Evolutionary conservation across 345 rosid species (phyloP), one percentile per base, ranked within the genome.

Genomic region (Populus pruinosa): DNA sequence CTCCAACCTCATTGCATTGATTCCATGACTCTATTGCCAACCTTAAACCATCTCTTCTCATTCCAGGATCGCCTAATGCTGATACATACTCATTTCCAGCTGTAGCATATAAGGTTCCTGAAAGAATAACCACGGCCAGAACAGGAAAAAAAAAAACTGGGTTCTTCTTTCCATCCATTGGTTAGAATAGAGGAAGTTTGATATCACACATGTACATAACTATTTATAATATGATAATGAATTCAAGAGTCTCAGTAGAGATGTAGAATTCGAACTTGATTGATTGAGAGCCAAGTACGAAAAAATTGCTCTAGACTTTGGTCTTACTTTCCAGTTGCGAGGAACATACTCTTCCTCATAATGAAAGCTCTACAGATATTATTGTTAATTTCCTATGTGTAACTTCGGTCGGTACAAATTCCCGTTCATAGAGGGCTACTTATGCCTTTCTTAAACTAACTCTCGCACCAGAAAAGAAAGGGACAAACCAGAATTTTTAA

Each of bases 1-100:
- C 59, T 13, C 95, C 98, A 77, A 92, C 95, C 85, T 93, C 97
- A 84, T 93, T 92, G 87, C 98, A 93, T 38, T 90, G 91, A 81
- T 93, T 92, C 98, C 97, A 93, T 81, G 93, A 93, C 85, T 93
- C 97, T 81, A 92, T 89, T 2, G 88, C 98, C 23, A 92, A 86
- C 78, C 97, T 82, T 49, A 91, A 80, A 35, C 88, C 90, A 66
- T 93, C 93, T 82, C 97, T 90, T 74, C 72, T 86, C 94, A 93
- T 92, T 69, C 93, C 93, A 0, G 98, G 97, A 82, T 93, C 98
- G 3, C 97, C 97, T 8, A 89, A 25, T 29, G 86, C 90, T 44
- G 94, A 86, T 29, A 77, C 53, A 49, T 85, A 80, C 61, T 77
- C 74, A 39, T 71, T 73, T 79, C 66, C 85, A 75, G 75, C 78